Evolutionary conservation across 148 eudicot genomes (phyloP), one percentile per base, ranked within the genome.

Genomic region (Cornus florida): DNA sequence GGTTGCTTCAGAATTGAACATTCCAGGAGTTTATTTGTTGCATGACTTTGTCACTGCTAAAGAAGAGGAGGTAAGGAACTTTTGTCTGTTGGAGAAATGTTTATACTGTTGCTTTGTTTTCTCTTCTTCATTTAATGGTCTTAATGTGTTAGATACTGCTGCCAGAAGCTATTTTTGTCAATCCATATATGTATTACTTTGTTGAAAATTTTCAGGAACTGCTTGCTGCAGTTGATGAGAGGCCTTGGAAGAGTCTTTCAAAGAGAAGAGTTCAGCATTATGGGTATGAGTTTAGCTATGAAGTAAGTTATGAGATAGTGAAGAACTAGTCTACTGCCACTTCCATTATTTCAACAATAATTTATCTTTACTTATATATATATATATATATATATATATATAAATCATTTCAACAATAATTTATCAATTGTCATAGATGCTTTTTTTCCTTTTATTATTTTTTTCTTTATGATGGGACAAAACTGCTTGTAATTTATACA

Each of bases 191-290:
- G n/a, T 60, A 32, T 22, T 23, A 56, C 32, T 65, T 35, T 6
- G 43, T 32, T 78, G 70, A 64, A 72, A 76, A 28, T 83, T 77
- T 85, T 71, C 88, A 96, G 99, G 95, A 87, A 85, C 84, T 96
- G 81, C 92, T 96, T 89, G 98, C 91, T 73, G 97, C 93, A 68
- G 95, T 96, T 83, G 99, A 93, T 92, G 76, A 79, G 67, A 88
- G 87, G 78, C 95, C 94, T 70, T 96, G 99, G 99, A 89, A 83
- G 70, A 82, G 80, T 73, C 94, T 96, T 77, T 93, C 99, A 20
- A 96, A 96, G 84, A 88, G 99, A 87, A 88, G 99, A 79, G 99
- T 96, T 86, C 99, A 96, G 77, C 99, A 96, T 79, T 88, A 93
- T 71, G 99, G 98, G 46, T 96, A 91, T 77, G 99, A 93, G 76